Base-by-base conservation (phyloP, 257 asterid genomes). In the Nicotiana obtusifolia region DNA sequence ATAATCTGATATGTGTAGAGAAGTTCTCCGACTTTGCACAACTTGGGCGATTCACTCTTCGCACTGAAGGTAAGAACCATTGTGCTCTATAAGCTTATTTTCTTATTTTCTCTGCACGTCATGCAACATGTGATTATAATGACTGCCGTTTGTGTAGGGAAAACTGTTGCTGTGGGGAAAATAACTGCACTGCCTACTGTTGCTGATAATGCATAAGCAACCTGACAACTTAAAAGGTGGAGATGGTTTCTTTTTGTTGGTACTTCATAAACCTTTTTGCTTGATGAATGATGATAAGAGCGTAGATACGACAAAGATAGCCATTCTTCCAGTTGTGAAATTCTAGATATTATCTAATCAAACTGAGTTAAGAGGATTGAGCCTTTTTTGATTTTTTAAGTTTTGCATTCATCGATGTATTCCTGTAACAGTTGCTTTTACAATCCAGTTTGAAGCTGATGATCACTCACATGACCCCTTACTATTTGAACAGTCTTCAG, bases 1-100 rank as follows among this genome's bases (percentile, higher is more conserved):
- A 84, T 86, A 94, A 96, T 81, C 4, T 88, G 89, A 96, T 96
- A 85, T 94, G 97, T 82, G 59, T 96, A 6, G 99, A 96, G 88
- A 92, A 91, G 78, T 96, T 92, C 82, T 64, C 88, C 4, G 93
- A 94, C 85, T 91, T 92, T 84, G 80, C 98, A 19, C 98, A 96
- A 67, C 91, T 96, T 62, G 99, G 99, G 54, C 88, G 98, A 84
- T 96, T 96, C 88, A 94, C 98, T 75, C 98, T 96, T 81, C 98
- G 99, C 57, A 91, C 97, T 14, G 99, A 96, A 93, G 99, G 99
- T 92, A 75, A 78, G 83, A 53, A 47, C 62, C 57, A 64, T 83
- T 69, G 69, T 31, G 26, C 15, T 77, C 28, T 77, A 77, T 79
- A 82, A 56, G 47, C 69, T 9, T 14, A 37, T 37, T 76, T 31